Evolutionary conservation across 2,329 filamentous ascomycete species (phyloP), one percentile per base, ranked within the genome.

Genomic region (Penicillium aurantiogriseum): DNA sequence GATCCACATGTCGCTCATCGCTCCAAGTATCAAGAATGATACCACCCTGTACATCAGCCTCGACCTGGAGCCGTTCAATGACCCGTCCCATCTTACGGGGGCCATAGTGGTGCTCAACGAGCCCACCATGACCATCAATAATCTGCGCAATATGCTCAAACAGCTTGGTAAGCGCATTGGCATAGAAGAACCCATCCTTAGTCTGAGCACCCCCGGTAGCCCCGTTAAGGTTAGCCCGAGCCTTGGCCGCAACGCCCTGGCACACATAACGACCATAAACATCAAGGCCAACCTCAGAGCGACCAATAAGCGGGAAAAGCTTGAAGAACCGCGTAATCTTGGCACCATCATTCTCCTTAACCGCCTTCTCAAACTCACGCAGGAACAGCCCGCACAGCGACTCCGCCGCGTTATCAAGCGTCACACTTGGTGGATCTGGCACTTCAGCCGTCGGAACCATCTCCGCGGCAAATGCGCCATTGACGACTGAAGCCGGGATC

Each of bases 111-210:
- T 91, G 86, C 77, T 97, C 92, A 1, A 99, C 93, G 9, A 99
- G 81, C 0, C 87, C 87, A 33, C 93, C 91, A 71, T 99, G 94
- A 1, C 90, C 88, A 68, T 97, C 93, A 23, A 99, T 88, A 63
- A 99, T 97, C 71, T 96, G 91, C 2, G 94, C 93, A 73, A 99
- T 96, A 75, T 99, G 93, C 74, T 97, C 93, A 71, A 99, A 99
- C 46, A 99, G 78, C 71, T 91, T 92, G 5, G 92, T 96, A 61
- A 99, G 79, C 2, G 91, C 88, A 74, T 89, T 93, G 42, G 90
- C 92, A 72, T 96, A 97, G 79, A 97, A 96, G 78, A 92, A 90
- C 4, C 87, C 88, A 59, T 96, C 92, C 67, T 85, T 89, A 50
- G 80, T 78, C 63, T 85, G 85, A 10, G 79, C 79, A 3, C 80